These are phyloP conservation scores for Pythium utonaiense DNA, from an alignment of 352 stramenopile species.

Conservation along the genomic window DNA sequence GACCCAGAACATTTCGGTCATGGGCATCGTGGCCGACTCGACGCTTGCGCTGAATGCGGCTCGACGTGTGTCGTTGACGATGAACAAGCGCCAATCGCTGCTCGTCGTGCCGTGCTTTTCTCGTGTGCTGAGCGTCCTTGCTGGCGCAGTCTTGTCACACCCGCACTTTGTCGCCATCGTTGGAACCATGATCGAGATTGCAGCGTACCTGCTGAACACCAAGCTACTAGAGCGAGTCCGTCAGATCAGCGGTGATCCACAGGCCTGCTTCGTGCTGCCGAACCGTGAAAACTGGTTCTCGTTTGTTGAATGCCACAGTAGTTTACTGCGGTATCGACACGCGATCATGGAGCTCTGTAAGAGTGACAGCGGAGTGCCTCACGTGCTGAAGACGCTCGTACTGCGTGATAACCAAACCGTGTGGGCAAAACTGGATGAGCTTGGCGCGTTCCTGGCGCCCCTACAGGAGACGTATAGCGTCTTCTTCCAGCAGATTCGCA, in stretches of 20 bases:
- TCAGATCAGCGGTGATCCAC: slow-evolving; percentile 35
- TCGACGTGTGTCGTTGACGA: slow-evolving; percentile 36
- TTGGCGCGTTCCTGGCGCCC: slow-evolving; percentile 36
- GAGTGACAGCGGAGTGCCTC: slow-evolving; percentile 23
- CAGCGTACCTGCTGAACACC: slow-evolving; percentile 54
- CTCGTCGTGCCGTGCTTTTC: slow-evolving; percentile 71
- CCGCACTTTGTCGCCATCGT: slow-evolving; percentile 41
- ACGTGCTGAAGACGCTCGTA: slow-evolving; percentile 54
- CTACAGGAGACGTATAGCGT: slow-evolving; percentile 61
- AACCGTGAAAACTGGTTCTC: slow-evolving; percentile 62
- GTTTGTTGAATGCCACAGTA: slow-evolving; percentile 54
- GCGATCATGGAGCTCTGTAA: slow-evolving; percentile 52
- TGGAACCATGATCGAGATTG: slow-evolving; percentile 60
- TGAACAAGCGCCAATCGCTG: slow-evolving; percentile 39
- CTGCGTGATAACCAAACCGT: slow-evolving; percentile 36
- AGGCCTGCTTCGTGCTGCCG: slow-evolving; percentile 44
- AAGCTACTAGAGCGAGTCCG: slow-evolving; percentile 37
- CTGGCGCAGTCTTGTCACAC: slow-evolving; percentile 55
- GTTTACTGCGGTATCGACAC: slow-evolving; percentile 45
- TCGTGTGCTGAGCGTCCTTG: slow-evolving; percentile 47
- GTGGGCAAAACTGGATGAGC: slow-evolving; percentile 12
- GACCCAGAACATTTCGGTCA: slow-evolving; percentile 57
- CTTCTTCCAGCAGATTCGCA: slow-evolving; percentile 37
- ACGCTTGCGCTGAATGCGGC: slow-evolving; percentile 55
- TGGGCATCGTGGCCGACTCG: slow-evolving; percentile 73